phyloP scores from a whole-genome alignment of 1,139 yeast genomes.

The Candida smagusa region DNA sequence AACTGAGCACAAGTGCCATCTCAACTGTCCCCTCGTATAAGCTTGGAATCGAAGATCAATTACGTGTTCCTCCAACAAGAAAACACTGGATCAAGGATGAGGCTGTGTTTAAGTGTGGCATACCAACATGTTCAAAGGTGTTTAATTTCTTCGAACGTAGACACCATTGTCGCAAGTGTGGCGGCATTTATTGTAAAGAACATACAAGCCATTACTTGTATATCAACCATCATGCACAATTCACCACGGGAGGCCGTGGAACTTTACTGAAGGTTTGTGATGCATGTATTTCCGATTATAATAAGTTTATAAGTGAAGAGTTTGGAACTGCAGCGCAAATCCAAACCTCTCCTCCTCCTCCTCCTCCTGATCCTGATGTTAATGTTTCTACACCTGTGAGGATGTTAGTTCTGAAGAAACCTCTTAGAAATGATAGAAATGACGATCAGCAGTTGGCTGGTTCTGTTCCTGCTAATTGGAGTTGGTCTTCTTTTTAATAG shows the following conservation, averaged over 20 bases:
- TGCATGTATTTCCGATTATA: conserved; percentile 68
- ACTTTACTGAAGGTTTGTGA: conserved; percentile 78
- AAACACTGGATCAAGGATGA: conserved; percentile 81
- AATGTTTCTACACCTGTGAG: conserved; percentile 2
- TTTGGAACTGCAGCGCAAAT: conserved; percentile 25
- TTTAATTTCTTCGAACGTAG: conserved; percentile 80
- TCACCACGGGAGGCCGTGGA: conserved; percentile 74
- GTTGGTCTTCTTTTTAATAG: conserved; percentile 64
- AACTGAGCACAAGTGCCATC: conserved; percentile 20
- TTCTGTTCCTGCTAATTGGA: conserved; percentile 74
- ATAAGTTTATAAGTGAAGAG: conserved; percentile 43
- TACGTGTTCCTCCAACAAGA: conserved; percentile 52
- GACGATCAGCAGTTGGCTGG: conserved; percentile 34
- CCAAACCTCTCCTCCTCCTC: not conserved
- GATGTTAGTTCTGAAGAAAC: conserved; percentile 1
- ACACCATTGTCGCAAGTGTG: conserved; percentile 94
- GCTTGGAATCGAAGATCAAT: conserved; percentile 25
- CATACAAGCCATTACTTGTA: conserved; percentile 54
- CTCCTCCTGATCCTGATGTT: not conserved
- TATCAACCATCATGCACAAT: conserved; percentile 67
- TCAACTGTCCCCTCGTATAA: conserved; percentile 9
- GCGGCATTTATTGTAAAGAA: conserved; percentile 82
- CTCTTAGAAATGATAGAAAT: not conserved
- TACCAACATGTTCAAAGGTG: conserved; percentile 51
- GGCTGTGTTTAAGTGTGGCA: conserved; percentile 59